Percentiles rank a stretch among this genome's conserved stretches.
phyloP scores from a whole-genome alignment of 2,329 filamentous ascomycete species.

The Paracamarosporium sp. region DNA sequence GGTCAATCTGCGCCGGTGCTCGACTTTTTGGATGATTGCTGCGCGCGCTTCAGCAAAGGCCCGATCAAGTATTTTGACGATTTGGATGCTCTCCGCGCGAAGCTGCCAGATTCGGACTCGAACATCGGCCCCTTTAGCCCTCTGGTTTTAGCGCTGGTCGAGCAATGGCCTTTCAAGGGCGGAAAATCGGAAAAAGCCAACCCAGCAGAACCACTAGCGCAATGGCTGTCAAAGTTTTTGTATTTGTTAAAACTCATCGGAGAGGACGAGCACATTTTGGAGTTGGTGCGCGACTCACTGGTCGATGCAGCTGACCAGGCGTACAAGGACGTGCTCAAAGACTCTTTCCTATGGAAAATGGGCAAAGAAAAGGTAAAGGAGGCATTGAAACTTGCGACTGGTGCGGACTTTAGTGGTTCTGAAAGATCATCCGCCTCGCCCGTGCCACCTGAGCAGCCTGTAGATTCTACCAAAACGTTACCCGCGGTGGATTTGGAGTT shows the following conservation, averaged over 20 bases:
- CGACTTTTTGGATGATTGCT: slow-evolving; percentile 82
- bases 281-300: slow-evolving; percentile 34
- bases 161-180: slow-evolving; percentile 75
- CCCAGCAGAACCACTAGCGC: slow-evolving; percentile 36
- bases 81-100: slow-evolving; percentile 59
- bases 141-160: slow-evolving; percentile 71
- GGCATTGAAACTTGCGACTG: slow-evolving; percentile 40
- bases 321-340: slow-evolving; percentile 40
- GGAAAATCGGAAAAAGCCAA: slow-evolving; percentile 31
- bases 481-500: slow-evolving; percentile 36
- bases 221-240: slow-evolving; percentile 45
- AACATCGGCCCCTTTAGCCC: slow-evolving; percentile 60
- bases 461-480: slow-evolving; percentile 15
- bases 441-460: slow-evolving; percentile 20
- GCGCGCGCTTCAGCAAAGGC: slow-evolving; percentile 74
- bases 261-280: slow-evolving; percentile 39
- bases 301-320: slow-evolving; percentile 32
- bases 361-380: slow-evolving; percentile 45
- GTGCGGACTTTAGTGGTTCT: slow-evolving; percentile 43
- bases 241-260: slow-evolving; percentile 45
- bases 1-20: slow-evolving; percentile 57
- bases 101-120: slow-evolving; percentile 21
- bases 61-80: slow-evolving; percentile 85
- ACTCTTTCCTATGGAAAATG: slow-evolving; percentile 47
- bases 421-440: slow-evolving; percentile 40